Conservation (phyloP, 352 stramenopile genomes). For the Vaucheria bursata region DNA sequence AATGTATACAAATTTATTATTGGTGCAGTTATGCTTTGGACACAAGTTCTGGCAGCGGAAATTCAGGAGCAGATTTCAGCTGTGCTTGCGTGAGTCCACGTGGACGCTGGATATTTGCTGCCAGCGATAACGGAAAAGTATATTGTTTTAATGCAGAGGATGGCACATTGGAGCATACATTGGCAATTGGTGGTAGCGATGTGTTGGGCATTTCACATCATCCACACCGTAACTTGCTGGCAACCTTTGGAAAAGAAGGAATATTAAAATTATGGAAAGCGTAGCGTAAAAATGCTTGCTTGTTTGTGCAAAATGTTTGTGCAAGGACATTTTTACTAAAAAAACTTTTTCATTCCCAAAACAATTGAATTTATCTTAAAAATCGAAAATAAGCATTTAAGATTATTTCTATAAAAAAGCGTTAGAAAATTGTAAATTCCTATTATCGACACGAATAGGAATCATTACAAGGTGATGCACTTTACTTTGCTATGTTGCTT, state of each 20-base stretch:
- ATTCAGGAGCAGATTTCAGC: conserved; percentile 62
- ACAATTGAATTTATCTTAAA: no score
- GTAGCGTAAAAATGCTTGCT: conserved; percentile 26
- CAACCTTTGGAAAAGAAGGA: conserved; percentile 69
- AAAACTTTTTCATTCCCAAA: no score
- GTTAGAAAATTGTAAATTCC: no score
- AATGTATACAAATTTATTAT: no score
- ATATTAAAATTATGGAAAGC: conserved; percentile 50
- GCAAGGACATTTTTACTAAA: no score
- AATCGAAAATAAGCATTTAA: no score
- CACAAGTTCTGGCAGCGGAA: background rate
- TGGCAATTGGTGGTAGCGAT: conserved; percentile 70
- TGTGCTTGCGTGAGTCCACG: conserved; percentile 64
- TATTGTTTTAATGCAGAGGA: conserved; percentile 59
- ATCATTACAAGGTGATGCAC: no score
- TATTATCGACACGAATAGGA: no score
- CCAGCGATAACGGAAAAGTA: conserved; percentile 67
- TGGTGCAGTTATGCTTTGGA: background rate
- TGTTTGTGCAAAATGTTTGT: conserved; percentile 1
- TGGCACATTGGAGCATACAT: conserved; percentile 57
- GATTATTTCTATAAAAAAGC: no score
- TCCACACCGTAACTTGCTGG: conserved; percentile 72
- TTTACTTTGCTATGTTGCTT: no score
- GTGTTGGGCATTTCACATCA: conserved; percentile 70
- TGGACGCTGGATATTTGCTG: conserved; percentile 69